Evolutionary conservation across 371 early-diverging fungal species (phyloP).

Genomic region (Coemansia sp.): DNA sequence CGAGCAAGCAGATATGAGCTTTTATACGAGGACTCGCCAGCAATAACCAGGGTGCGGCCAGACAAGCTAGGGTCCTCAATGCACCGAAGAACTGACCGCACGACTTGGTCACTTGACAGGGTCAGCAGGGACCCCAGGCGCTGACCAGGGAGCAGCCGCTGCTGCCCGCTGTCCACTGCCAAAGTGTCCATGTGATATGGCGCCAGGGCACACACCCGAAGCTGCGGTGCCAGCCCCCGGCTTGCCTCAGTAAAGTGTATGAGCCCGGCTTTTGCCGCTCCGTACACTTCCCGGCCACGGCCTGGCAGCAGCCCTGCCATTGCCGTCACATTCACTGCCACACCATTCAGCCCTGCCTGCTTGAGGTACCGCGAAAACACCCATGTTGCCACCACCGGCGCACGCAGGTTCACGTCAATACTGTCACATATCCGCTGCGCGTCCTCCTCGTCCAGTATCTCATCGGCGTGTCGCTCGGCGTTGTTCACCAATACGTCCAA

Average conservation of each 20-base stretch:
- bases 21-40: slow-evolving; percentile 34
- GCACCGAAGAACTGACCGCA: slow-evolving; percentile 30
- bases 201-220: slow-evolving; percentile 42
- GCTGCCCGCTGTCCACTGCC: slow-evolving; percentile 4
- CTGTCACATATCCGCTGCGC: slow-evolving; percentile 26
- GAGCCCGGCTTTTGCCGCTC: slow-evolving; percentile 43
- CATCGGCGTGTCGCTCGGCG: slow-evolving; percentile 59
- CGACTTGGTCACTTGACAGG: slow-evolving; percentile 32
- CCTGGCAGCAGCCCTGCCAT: slow-evolving; percentile 43
- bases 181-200: slow-evolving; percentile 33
- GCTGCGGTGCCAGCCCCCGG: slow-evolving; percentile 12
- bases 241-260: slow-evolving; percentile 43
- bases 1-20: slow-evolving; percentile 20
- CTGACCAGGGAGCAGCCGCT: slow-evolving; percentile 33
- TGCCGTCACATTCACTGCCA: slow-evolving; percentile 39
- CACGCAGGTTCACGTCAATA: slow-evolving; percentile 36
- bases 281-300: slow-evolving; percentile 33
- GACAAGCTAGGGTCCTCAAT: slow-evolving; percentile 30
- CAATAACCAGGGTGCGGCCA: slow-evolving; percentile 30
- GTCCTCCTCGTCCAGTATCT: slow-evolving; percentile 27
- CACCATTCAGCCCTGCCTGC: slow-evolving; percentile 25
- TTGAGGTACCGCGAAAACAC: slow-evolving; percentile 38
- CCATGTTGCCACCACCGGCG: slow-evolving; percentile 38
- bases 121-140: slow-evolving; percentile 30
- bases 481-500: slow-evolving; percentile 95